Conservation (phyloP, 225 moss, liverwort and hornwort genomes). For the Pseudoscleropodium purum region DNA sequence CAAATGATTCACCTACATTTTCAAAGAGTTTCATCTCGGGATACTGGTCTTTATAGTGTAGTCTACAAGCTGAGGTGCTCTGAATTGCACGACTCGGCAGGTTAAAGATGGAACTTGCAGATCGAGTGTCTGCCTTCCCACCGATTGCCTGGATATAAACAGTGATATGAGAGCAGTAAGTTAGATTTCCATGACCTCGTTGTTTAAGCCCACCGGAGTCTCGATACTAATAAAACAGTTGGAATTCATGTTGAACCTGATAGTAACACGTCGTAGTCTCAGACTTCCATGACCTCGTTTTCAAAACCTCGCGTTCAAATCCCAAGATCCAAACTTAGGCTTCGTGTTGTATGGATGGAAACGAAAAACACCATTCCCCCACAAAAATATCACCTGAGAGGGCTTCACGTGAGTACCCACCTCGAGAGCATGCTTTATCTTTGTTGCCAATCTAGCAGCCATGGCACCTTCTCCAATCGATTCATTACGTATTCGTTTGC, state of each 20-base stretch:
- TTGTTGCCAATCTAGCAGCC: conserved; percentile 38
- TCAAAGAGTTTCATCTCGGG: not conserved
- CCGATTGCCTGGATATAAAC: conserved; percentile 14
- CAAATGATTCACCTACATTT: not conserved
- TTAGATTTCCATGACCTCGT: not conserved
- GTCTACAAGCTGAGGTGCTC: conserved; percentile 1
- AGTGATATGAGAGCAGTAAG: not conserved
- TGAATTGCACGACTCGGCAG: not conserved
- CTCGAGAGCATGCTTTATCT: conserved; percentile 33
- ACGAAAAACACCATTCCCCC: not conserved
- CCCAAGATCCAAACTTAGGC: not conserved
- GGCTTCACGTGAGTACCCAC: not conserved
- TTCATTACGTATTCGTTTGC: conserved; percentile 6
- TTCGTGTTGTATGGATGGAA: not conserved
- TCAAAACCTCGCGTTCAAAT: not conserved
- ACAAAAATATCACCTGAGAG: not conserved
- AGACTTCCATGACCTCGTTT: not conserved
- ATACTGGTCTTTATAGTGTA: not conserved
- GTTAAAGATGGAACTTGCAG: not conserved
- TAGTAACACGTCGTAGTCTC: not conserved
- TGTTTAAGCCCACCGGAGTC: not conserved
- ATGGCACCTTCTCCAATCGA: conserved; percentile 18
- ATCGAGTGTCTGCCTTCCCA: not conserved
- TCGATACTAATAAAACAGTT: not conserved
- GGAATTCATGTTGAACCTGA: not conserved